Evolutionary conservation across 805 yeast species (phyloP).

Genomic region (Candida maris): DNA sequence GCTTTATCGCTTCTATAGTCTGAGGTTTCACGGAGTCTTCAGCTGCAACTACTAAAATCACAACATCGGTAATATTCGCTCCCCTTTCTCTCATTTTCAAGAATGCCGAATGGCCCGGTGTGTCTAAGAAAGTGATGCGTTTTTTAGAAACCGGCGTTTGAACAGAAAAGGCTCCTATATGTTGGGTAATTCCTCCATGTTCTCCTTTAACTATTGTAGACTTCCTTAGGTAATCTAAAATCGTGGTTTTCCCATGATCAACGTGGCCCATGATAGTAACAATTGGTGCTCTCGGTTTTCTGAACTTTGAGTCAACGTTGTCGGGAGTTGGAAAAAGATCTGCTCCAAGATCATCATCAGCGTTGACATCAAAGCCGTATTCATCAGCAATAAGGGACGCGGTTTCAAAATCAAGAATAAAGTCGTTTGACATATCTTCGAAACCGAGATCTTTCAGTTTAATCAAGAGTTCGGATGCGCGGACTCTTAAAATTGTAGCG

Average conservation of each 20-base stretch:
- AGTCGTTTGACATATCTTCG: conserved; percentile 64
- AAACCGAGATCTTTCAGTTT: conserved; percentile 70
- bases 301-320: conserved; percentile 41
- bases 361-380: conserved; percentile 63
- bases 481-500: conserved; percentile 64
- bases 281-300: conserved; percentile 80
- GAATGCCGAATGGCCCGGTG: conserved; percentile 98
- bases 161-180: conserved; percentile 94
- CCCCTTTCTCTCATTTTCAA: conserved; percentile 96
- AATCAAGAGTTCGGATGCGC: conserved; percentile 55
- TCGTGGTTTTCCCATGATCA: conserved; percentile 96
- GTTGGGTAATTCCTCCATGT: conserved; percentile 96
- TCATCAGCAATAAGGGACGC: conserved; percentile 88
- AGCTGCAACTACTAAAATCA: conserved; percentile 90
- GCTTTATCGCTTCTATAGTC: conserved; percentile 92
- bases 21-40: conserved; percentile 99
- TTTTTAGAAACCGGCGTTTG: conserved; percentile 71
- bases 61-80: conserved; percentile 89
- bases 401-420: conserved; percentile 80
- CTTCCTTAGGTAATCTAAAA: conserved; percentile 80
- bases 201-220: conserved; percentile 81
- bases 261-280: conserved; percentile 99
- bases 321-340: conserved; percentile 57
- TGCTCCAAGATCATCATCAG: conserved; percentile 55
- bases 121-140: conserved; percentile 84